Evolutionary conservation across 1,284 basidiomycete genomes (phyloP).

Genomic region (Ceratobasidium sp.): DNA sequence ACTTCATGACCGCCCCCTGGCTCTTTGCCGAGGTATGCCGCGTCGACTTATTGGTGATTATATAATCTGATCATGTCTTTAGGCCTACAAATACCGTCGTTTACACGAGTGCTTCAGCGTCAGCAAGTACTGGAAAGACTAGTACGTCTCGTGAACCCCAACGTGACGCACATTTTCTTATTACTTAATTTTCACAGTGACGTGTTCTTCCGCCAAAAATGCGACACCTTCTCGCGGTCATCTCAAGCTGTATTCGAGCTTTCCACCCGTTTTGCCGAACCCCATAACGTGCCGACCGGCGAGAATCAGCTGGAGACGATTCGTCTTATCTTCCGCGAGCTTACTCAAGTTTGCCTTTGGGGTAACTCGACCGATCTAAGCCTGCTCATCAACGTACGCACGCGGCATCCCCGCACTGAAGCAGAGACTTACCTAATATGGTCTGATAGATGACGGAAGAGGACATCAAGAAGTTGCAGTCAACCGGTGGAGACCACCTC

Average conservation of each 20-base stretch:
- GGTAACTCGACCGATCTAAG: conserved; percentile 98
- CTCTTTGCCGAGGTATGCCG: conserved; percentile 81
- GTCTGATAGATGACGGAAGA: conserved; percentile 87
- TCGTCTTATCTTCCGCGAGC: conserved; percentile 91
- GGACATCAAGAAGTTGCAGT: conserved; percentile 97
- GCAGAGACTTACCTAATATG: not conserved
- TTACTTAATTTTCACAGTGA: conserved; percentile 62
- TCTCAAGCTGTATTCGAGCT: conserved; percentile 95
- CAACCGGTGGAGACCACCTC: conserved; percentile 94
- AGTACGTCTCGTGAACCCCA: conserved; percentile 68
- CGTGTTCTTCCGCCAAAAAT: conserved; percentile 93
- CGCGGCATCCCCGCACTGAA: conserved; percentile 6
- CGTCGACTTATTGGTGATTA: not conserved
- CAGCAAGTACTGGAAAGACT: conserved; percentile 91
- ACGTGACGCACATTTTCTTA: conserved; percentile 3
- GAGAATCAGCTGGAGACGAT: conserved; percentile 76
- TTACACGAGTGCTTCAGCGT: conserved; percentile 96
- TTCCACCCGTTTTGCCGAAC: conserved; percentile 91
- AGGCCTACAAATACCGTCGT: conserved; percentile 95
- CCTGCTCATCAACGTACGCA: conserved; percentile 82
- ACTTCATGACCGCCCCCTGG: conserved; percentile 98
- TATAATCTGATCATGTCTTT: not conserved
- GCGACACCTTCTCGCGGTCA: conserved; percentile 96
- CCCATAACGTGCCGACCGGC: conserved; percentile 75
- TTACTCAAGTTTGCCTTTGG: conserved; percentile 97